Evolutionary conservation across 2,329 filamentous ascomycete genomes (phyloP).

Genomic region (Clarireedia hainanense): DNA sequence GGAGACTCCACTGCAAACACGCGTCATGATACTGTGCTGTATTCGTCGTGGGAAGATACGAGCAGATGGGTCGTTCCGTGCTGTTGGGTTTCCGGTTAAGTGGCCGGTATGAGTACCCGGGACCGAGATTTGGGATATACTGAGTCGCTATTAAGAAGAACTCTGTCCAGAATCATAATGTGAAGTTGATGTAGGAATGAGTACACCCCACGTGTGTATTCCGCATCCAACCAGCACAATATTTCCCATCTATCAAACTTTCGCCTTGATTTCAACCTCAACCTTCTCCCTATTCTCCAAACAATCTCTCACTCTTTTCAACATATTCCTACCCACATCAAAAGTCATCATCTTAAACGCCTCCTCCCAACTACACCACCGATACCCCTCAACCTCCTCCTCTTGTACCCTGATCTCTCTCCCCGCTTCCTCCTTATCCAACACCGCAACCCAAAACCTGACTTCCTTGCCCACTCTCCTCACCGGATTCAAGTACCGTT

Average conservation of each 20-base stretch:
- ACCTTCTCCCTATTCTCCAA: neutral
- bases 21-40: too few species aligned
- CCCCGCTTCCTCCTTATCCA: constrained; percentile 1
- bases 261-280: neutral
- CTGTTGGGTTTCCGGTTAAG: too few species aligned
- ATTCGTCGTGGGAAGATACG: too few species aligned
- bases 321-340: constrained; percentile 12
- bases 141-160: too few species aligned
- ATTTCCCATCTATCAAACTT: neutral
- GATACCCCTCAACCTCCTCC: constrained; percentile 14
- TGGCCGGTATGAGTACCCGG: too few species aligned
- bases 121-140: too few species aligned
- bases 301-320: constrained; percentile 3
- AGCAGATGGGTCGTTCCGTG: too few species aligned
- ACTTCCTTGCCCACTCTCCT: constrained; percentile 15
- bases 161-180: too few species aligned
- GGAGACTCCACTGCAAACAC: too few species aligned
- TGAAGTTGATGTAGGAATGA: too few species aligned
- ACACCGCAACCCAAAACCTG: constrained; percentile 11
- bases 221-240: too few species aligned
- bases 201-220: too few species aligned
- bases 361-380: constrained; percentile 16
- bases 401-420: constrained; percentile 15
- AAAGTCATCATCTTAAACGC: constrained; percentile 10
- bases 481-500: constrained; percentile 11